These are phyloP conservation scores for Orobanche coerulescens DNA, from an alignment of 257 asterid species.

Conservation along the genomic window DNA sequence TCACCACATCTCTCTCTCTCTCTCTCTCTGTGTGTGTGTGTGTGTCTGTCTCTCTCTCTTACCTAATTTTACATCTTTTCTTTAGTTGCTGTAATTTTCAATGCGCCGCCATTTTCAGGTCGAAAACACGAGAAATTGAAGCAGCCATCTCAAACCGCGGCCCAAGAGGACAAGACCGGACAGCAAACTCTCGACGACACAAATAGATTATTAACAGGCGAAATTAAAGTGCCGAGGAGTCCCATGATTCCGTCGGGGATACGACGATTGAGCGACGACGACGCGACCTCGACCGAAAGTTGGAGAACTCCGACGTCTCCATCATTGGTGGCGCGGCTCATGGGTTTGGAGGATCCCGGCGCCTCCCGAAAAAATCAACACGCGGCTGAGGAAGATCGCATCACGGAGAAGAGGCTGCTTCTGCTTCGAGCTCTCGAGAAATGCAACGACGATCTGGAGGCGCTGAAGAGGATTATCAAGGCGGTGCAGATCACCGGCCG, in stretches of 20 bases:
- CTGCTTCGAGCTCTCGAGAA: constrained; percentile 63
- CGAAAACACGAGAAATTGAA: constrained; percentile 38
- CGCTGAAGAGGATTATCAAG: constrained; percentile 54
- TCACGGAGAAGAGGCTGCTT: constrained; percentile 43
- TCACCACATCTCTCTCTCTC: too few relatives aligned
- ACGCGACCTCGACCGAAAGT: constrained; percentile 22
- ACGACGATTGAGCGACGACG: constrained; percentile 25
- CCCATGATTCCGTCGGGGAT: constrained; percentile 58
- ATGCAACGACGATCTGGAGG: constrained; percentile 77
- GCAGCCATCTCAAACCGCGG: constrained; percentile 13
- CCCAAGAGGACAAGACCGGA: constrained; percentile 15
- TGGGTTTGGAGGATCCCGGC: constrained; percentile 56
- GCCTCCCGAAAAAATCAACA: constrained; percentile 16
- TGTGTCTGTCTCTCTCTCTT: too few relatives aligned
- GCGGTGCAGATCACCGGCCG: constrained; percentile 28
- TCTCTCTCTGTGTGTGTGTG: too few relatives aligned
- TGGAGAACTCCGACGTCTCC: constrained; percentile 34
- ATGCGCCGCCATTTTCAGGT: constrained; percentile 35
- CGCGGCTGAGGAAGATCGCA: constrained; percentile 20
- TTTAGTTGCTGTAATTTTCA: not conserved
- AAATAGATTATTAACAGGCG: constrained; percentile 20
- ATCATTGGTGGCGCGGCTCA: constrained; percentile 53
- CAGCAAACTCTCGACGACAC: not conserved
- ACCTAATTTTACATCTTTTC: not conserved
- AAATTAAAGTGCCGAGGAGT: constrained; percentile 39